Evolutionary conservation across 202 grass and related monocot genomes (phyloP).

Genomic region (Panicum virgatum): DNA sequence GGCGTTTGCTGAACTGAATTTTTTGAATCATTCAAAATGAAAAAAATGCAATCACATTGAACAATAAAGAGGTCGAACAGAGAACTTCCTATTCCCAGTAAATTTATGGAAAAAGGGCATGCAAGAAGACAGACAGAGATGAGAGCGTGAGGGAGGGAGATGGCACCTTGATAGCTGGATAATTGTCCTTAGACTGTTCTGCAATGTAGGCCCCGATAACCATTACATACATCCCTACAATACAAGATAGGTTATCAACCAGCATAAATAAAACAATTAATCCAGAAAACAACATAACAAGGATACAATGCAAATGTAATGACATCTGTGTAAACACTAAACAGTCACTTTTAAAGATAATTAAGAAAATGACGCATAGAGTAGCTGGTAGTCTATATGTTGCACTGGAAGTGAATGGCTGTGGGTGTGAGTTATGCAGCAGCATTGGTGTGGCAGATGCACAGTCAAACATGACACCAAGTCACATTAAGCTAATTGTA

Average conservation of each 20-base stretch:
- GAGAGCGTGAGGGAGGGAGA: neutral
- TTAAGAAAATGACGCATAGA: neutral
- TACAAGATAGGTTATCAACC: slow-evolving; percentile 18
- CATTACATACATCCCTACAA: slow-evolving; percentile 83
- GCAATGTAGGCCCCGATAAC: slow-evolving; percentile 58
- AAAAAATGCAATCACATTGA: neutral
- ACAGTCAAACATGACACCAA: neutral
- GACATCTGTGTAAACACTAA: neutral
- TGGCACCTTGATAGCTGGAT: slow-evolving; percentile 58
- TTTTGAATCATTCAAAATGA: neutral
- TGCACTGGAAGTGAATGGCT: neutral
- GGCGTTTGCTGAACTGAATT: neutral
- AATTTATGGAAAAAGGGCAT: neutral
- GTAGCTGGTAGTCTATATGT: neutral
- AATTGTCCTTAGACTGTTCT: slow-evolving; percentile 3
- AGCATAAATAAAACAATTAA: slow-evolving; percentile 9
- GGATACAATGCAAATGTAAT: neutral
- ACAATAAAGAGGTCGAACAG: neutral
- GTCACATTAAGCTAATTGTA: neutral
- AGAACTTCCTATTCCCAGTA: neutral
- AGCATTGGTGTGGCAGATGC: neutral
- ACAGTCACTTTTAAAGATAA: slow-evolving; percentile 11
- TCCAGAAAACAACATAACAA: neutral
- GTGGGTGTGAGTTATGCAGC: too few relatives aligned
- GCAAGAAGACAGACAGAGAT: neutral